A percentile compares a stretch with the other conserved stretches of the same genome.
phyloP scores from a whole-genome alignment of 2,329 filamentous ascomycete species.

The Aspergillus hiratsukae region DNA sequence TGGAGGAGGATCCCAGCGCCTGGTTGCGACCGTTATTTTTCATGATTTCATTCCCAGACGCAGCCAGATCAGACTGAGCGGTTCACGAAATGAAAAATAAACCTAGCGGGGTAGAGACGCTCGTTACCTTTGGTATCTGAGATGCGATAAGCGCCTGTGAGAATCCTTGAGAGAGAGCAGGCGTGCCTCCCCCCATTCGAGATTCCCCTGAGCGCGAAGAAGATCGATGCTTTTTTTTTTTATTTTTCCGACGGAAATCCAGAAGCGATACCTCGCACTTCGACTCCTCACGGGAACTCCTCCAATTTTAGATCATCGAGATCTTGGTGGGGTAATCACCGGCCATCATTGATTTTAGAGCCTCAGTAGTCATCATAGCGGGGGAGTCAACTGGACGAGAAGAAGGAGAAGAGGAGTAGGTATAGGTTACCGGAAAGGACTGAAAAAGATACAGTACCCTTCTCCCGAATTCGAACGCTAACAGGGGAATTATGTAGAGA shows the following conservation, averaged over 20 bases:
- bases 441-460: not conserved
- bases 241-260: not conserved
- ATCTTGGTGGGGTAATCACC: not conserved
- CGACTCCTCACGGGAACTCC: not conserved
- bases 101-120: not conserved
- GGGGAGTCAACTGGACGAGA: not conserved
- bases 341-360: not conserved
- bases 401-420: not conserved
- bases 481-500: not conserved
- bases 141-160: not conserved
- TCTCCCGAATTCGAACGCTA: not conserved
- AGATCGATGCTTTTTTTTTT: not conserved
- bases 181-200: not conserved
- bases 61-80: not conserved
- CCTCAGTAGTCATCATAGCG: not conserved
- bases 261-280: not conserved
- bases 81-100: not conserved
- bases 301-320: not conserved
- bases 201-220: not conserved
- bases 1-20: slow-evolving; percentile 7
- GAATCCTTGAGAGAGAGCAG: not conserved
- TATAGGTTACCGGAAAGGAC: not conserved
- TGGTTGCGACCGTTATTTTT: slow-evolving; percentile 4
- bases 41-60: slow-evolving; percentile 1
- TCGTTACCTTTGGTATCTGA: not conserved